A percentile compares a stretch with the other conserved stretches of the same genome.
phyloP scores from a whole-genome alignment of 1,139 yeast genomes.

The Pichia sp. region DNA sequence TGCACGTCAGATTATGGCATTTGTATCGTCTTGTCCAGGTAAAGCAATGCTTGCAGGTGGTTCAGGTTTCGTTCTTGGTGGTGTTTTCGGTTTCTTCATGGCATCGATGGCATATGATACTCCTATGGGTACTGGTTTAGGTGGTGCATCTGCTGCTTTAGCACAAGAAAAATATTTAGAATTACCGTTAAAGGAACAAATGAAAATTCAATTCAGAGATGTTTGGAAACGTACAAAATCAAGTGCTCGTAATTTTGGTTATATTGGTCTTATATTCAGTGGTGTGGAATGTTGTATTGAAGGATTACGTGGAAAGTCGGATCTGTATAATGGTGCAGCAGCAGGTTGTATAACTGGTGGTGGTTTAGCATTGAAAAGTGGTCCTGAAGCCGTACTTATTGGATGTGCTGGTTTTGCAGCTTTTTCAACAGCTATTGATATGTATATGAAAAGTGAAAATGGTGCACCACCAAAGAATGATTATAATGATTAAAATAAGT shows the following conservation, averaged over 20 bases:
- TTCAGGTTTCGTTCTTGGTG: slow-evolving; percentile 92
- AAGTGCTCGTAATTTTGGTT: slow-evolving; percentile 92
- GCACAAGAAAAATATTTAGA: slow-evolving; percentile 46
- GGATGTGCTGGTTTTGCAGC: slow-evolving; percentile 99
- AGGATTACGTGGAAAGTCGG: slow-evolving; percentile 81
- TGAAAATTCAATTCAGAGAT: slow-evolving; percentile 84
- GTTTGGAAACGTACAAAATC: slow-evolving; percentile 85
- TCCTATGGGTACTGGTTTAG: slow-evolving; percentile 53
- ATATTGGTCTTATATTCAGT: slow-evolving; percentile 86
- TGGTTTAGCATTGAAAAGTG: slow-evolving; percentile 84
- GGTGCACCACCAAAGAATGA: slow-evolving; percentile 84
- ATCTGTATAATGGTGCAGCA: slow-evolving; percentile 81
- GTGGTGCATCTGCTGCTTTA: slow-evolving; percentile 26
- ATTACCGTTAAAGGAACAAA: slow-evolving; percentile 86
- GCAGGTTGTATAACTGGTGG: slow-evolving; percentile 96
- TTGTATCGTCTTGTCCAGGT: slow-evolving; percentile 95
- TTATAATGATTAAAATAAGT: slow-evolving; percentile 57
- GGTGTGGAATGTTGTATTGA: slow-evolving; percentile 95
- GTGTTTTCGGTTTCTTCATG: slow-evolving; percentile 94
- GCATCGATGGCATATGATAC: slow-evolving; percentile 85
- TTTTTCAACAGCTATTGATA: slow-evolving; percentile 87
- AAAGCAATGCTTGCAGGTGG: slow-evolving; percentile 89
- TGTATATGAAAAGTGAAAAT: slow-evolving; percentile 82
- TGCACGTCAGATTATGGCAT: slow-evolving; percentile 73
- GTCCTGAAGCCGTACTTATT: slow-evolving; percentile 85